A percentile compares a stretch with the other conserved stretches of the same genome.
These are phyloP conservation scores for Sugiyamaella smithiae DNA, from an alignment of 805 yeast species.

Conservation along the genomic window DNA sequence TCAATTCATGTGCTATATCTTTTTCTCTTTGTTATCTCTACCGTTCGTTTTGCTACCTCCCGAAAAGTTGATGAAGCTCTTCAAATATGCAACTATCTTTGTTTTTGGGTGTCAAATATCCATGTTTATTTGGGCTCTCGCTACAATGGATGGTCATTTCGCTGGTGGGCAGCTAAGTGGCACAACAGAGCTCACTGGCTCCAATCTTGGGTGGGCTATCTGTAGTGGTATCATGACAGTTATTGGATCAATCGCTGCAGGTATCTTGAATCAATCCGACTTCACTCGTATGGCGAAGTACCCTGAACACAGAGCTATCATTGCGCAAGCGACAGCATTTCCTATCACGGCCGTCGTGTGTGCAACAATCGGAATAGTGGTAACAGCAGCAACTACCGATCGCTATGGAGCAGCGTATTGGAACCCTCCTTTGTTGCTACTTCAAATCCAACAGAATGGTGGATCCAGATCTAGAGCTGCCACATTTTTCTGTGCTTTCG, in stretches of 20 bases:
- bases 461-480: conserved; percentile 44
- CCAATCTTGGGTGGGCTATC: conserved; percentile 37
- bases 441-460: conserved; percentile 41
- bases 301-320: conserved; percentile 26
- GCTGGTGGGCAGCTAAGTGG: conserved; percentile 16
- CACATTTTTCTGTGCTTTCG: conserved; percentile 41
- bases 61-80: conserved; percentile 33
- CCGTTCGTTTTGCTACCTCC: conserved; percentile 14
- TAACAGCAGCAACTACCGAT: conserved; percentile 36
- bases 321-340: conserved; percentile 40
- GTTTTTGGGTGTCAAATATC: conserved; percentile 14
- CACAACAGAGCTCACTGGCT: conserved; percentile 28
- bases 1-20: conserved; percentile 30
- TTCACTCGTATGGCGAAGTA: conserved; percentile 39
- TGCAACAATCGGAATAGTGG: conserved; percentile 38
- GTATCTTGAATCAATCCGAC: conserved; percentile 42
- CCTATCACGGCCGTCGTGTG: conserved; percentile 29
- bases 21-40: conserved; percentile 10
- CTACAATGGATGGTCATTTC: conserved; percentile 8
- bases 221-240: conserved; percentile 39
- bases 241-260: conserved; percentile 40
- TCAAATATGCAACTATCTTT: conserved; percentile 40
- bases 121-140: conserved; percentile 28
- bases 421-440: conserved; percentile 41
- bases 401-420: conserved; percentile 39